Evolutionary conservation across 2,329 filamentous ascomycete genomes (phyloP).

Genomic region (Zalaria obscura): DNA sequence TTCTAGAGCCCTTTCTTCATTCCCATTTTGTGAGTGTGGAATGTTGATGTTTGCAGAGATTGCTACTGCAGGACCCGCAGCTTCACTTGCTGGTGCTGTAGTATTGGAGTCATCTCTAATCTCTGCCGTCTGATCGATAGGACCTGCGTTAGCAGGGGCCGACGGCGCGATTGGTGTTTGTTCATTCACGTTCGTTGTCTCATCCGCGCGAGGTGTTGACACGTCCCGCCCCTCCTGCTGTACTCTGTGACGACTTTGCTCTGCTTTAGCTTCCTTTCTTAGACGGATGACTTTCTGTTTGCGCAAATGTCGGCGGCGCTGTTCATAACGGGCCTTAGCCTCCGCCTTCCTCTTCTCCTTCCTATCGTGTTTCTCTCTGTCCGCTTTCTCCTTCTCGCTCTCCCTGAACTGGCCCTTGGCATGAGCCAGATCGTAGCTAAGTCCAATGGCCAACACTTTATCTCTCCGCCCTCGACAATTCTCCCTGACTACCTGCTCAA

Average conservation of each 20-base stretch:
- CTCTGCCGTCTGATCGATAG: not conserved
- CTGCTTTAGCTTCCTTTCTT: constrained; percentile 24
- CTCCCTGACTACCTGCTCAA: constrained; percentile 54
- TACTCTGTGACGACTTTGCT: constrained; percentile 11
- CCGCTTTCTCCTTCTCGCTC: constrained; percentile 31
- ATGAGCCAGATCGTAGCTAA: constrained; percentile 57
- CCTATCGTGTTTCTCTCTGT: constrained; percentile 21
- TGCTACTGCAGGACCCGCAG: not conserved
- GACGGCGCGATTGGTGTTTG: not conserved
- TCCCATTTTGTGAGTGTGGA: not conserved
- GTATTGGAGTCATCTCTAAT: not conserved
- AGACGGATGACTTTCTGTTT: constrained; percentile 7
- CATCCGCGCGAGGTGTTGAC: not conserved
- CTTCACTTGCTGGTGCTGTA: too few species aligned
- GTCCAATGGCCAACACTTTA: constrained; percentile 58
- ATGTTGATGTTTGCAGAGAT: not conserved
- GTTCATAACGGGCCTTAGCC: constrained; percentile 2
- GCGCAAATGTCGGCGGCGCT: not conserved
- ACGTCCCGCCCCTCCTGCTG: constrained; percentile 19
- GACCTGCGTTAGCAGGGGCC: too few species aligned
- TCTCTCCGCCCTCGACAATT: constrained; percentile 51
- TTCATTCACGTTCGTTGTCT: not conserved
- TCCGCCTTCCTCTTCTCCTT: constrained; percentile 18
- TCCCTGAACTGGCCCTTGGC: constrained; percentile 45
- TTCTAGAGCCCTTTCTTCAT: too few species aligned